phyloP scores from a whole-genome alignment of 1,284 basidiomycete species.

The Cryptococcus sp. region DNA sequence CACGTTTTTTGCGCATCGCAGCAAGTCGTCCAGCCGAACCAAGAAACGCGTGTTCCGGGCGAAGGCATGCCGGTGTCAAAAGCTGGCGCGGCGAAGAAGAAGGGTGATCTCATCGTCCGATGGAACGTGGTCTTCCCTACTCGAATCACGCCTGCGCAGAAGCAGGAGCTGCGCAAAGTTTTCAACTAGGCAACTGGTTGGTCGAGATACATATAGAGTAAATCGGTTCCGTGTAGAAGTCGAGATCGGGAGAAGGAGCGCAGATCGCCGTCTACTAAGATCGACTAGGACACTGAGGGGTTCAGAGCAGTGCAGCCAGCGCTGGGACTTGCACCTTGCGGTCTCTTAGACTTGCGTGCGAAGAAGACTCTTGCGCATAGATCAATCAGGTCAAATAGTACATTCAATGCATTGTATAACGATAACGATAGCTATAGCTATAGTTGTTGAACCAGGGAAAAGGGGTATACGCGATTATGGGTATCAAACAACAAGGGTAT shows the following conservation, averaged over 20 bases:
- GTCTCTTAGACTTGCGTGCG: not conserved
- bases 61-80: conserved; percentile 93
- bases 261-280: not conserved
- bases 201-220: too few species aligned
- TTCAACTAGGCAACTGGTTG: conserved; percentile 43
- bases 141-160: conserved; percentile 69
- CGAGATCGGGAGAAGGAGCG: not conserved
- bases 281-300: too few species aligned
- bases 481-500: too few species aligned
- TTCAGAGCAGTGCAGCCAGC: not conserved
- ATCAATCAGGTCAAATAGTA: conserved; percentile 1
- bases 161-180: conserved; percentile 74
- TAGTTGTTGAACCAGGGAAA: not conserved
- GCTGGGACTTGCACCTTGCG: not conserved
- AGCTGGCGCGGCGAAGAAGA: conserved; percentile 67
- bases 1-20: conserved; percentile 11
- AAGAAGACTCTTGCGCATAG: conserved; percentile 2
- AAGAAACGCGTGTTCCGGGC: conserved; percentile 67
- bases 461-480: not conserved
- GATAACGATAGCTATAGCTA: not conserved
- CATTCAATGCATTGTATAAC: conserved; percentile 1
- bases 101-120: conserved; percentile 78
- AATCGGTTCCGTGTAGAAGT: not conserved
- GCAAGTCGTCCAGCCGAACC: conserved; percentile 75
- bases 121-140: conserved; percentile 86